Percentiles rank a stretch among this genome's conserved stretches.
Conservation (phyloP, 805 yeast species). For the Ogataea thermomethanolica region DNA sequence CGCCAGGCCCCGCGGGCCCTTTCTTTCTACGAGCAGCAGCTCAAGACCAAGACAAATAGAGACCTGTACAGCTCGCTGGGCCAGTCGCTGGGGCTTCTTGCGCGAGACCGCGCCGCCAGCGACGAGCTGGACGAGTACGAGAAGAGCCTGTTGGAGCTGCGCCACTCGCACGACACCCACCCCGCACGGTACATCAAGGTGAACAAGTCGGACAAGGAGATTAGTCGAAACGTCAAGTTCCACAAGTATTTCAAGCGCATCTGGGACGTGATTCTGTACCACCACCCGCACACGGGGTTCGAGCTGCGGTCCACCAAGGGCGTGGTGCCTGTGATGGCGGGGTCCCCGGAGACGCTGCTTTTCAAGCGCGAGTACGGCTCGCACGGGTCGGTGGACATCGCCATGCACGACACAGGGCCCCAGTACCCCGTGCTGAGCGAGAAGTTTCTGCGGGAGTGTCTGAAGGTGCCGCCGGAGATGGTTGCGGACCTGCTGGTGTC, state of each 20-base stretch:
- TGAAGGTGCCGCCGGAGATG: slow-evolving; percentile 44
- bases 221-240: slow-evolving; percentile 17
- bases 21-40: slow-evolving; percentile 22
- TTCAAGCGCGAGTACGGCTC: slow-evolving; percentile 27
- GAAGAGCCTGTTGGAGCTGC: slow-evolving; percentile 8
- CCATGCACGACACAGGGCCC: slow-evolving; percentile 29
- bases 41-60: slow-evolving; percentile 1
- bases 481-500: slow-evolving; percentile 41
- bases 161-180: slow-evolving; percentile 7
- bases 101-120: background rate
- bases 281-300: slow-evolving; percentile 27
- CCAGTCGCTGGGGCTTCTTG: too few species aligned
- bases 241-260: slow-evolving; percentile 23
- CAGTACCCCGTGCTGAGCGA: slow-evolving; percentile 45
- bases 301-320: slow-evolving; percentile 11
- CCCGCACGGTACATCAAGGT: slow-evolving; percentile 10
- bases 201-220: slow-evolving; percentile 16
- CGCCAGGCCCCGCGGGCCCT: slow-evolving; percentile 4
- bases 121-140: slow-evolving; percentile 15
- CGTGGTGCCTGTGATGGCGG: background rate
- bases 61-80: background rate
- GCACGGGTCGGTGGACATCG: slow-evolving; percentile 29
- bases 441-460: slow-evolving; percentile 46
- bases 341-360: slow-evolving; percentile 1
- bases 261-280: slow-evolving; percentile 17